Percentiles rank a stretch among this genome's conserved stretches.
Evolutionary conservation across 2,329 filamentous ascomycete genomes (phyloP).

Genomic region (Aspergillus sp.): DNA sequence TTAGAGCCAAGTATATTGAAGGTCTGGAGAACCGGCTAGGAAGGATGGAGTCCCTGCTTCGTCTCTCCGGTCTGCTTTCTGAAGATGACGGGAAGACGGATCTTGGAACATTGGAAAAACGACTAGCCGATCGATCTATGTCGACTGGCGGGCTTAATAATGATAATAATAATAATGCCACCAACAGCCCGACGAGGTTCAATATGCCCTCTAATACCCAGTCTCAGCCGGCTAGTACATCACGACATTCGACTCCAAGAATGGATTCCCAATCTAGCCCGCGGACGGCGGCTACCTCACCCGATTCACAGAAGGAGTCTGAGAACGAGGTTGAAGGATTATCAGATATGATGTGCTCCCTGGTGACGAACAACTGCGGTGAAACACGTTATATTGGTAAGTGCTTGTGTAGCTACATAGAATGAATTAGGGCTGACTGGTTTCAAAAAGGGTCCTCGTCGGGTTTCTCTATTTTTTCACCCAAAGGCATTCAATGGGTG

Average conservation of each 20-base stretch:
- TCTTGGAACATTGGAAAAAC: conserved; percentile 81
- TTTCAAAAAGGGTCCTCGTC: conserved; percentile 75
- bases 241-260: conserved; percentile 48
- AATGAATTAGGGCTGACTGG: conserved; percentile 20
- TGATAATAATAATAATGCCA: conserved; percentile 26
- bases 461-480: conserved; percentile 97
- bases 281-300: conserved; percentile 51
- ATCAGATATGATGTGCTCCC: conserved; percentile 98
- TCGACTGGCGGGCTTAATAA: conserved; percentile 23
- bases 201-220: conserved; percentile 25
- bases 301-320: conserved; percentile 53
- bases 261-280: conserved; percentile 51
- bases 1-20: conserved; percentile 94
- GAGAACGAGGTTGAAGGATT: conserved; percentile 78
- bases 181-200: conserved; percentile 33
- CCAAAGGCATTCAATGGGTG: conserved; percentile 97
- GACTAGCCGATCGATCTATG: conserved; percentile 55
- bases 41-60: conserved; percentile 91
- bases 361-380: conserved; percentile 91
- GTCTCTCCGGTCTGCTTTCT: conserved; percentile 79
- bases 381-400: conserved; percentile 94
- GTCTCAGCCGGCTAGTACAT: conserved; percentile 34
- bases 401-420: conserved; percentile 21
- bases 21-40: conserved; percentile 89
- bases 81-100: conserved; percentile 87